These are phyloP conservation scores for Ganoderma sinense DNA, from an alignment of 1,284 basidiomycete genomes.

Conservation along the genomic window DNA sequence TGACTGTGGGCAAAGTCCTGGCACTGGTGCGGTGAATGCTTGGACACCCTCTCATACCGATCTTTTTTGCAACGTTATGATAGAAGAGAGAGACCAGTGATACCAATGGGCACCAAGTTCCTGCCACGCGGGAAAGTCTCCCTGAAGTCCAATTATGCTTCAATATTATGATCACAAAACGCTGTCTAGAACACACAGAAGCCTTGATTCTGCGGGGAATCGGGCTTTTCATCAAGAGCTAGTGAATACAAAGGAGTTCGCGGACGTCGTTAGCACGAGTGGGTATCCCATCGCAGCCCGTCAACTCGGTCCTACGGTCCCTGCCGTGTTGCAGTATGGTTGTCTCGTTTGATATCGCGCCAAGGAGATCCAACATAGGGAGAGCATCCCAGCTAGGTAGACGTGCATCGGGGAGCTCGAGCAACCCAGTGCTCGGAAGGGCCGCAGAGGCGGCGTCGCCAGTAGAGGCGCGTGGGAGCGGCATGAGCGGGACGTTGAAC, in stretches of 20 bases:
- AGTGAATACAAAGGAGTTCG: constrained; percentile 44
- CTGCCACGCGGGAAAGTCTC: too few species aligned
- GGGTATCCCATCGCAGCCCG: constrained; percentile 26
- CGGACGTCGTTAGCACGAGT: constrained; percentile 39
- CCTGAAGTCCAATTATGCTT: too few species aligned
- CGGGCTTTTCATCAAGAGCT: background rate
- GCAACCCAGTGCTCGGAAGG: constrained; percentile 45
- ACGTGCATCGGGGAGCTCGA: constrained; percentile 61
- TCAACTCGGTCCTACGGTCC: constrained; percentile 36
- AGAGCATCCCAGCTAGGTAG: constrained; percentile 64
- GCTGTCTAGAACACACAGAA: too few species aligned
- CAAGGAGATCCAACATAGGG: constrained; percentile 77
- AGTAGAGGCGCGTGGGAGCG: constrained; percentile 39
- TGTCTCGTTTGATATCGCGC: constrained; percentile 55
- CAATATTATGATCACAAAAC: too few species aligned
- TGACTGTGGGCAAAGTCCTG: too few species aligned
- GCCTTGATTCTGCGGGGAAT: too few species aligned
- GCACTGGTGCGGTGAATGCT: too few species aligned
- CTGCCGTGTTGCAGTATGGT: constrained; percentile 50
- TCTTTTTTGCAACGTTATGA: too few species aligned
- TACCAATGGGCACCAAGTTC: too few species aligned
- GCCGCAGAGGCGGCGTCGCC: constrained; percentile 12
- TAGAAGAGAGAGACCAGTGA: too few species aligned
- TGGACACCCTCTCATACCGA: too few species aligned
- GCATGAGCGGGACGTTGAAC: constrained; percentile 77